These are phyloP conservation scores for Cocos nucifera DNA, from an alignment of 176 grass and related monocot genomes.

Conservation along the genomic window DNA sequence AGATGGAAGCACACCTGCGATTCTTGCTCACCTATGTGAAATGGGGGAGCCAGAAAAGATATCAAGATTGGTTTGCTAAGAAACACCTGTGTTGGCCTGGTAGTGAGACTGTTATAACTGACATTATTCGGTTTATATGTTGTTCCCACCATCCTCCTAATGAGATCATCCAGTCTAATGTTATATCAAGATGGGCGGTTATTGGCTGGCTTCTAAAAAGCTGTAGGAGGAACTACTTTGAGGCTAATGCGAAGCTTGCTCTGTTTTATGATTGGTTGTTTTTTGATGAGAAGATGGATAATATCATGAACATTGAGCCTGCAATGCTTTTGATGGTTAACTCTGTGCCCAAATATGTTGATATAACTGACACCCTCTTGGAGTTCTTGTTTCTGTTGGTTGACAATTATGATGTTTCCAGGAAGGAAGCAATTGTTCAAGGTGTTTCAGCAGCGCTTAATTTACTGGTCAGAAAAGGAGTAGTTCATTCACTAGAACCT, in stretches of 20 bases:
- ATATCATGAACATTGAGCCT: constrained; percentile 82
- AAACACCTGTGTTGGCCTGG: constrained; percentile 55
- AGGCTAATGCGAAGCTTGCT: constrained; percentile 70
- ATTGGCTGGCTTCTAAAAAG: constrained; percentile 74
- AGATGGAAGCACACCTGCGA: constrained; percentile 79
- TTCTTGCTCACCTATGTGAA: constrained; percentile 78
- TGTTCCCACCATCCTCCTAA: constrained; percentile 54
- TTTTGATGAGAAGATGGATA: constrained; percentile 45
- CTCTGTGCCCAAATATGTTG: constrained; percentile 63
- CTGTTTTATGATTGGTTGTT: constrained; percentile 91
- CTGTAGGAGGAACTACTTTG: constrained; percentile 46
- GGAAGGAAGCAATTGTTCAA: constrained; percentile 38
- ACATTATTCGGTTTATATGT: constrained; percentile 78
- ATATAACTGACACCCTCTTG: constrained; percentile 66
- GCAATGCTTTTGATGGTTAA: constrained; percentile 90
- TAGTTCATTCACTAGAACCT: constrained; percentile 49
- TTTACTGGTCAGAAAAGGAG: constrained; percentile 47
- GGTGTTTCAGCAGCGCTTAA: constrained; percentile 37
- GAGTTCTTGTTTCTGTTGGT: constrained; percentile 91
- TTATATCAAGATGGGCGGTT: constrained; percentile 71
- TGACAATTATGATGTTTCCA: constrained; percentile 69
- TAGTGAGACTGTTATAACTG: constrained; percentile 55
- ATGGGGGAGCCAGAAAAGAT: constrained; percentile 67
- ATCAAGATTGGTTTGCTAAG: constrained; percentile 76
- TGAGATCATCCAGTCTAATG: constrained; percentile 52